Percentiles rank a stretch among this genome's conserved stretches.
Evolutionary conservation across 1,284 basidiomycete species (phyloP).

Genomic region (Apiotrichum laibachii): DNA sequence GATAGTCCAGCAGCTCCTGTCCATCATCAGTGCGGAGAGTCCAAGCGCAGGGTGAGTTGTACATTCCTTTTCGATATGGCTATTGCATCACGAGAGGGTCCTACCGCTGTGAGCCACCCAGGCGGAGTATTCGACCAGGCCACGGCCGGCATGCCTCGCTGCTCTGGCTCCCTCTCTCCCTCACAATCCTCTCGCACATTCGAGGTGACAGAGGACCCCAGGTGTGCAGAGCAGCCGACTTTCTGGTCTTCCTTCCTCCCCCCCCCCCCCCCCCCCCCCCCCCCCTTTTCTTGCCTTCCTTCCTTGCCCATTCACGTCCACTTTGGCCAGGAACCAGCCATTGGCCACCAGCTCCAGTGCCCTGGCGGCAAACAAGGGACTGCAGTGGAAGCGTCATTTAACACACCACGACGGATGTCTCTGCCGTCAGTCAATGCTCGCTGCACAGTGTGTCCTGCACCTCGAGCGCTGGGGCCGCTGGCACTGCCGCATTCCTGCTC

Average conservation of each 20-base stretch:
- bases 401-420: not conserved
- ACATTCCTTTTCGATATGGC: not conserved
- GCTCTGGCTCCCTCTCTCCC: too few species aligned
- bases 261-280: not conserved
- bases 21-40: not conserved
- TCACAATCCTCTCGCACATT: too few species aligned
- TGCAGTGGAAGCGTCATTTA: not conserved
- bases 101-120: not conserved
- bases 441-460: not conserved
- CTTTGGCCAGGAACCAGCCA: not conserved
- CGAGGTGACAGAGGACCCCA: not conserved
- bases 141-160: too few species aligned
- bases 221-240: too few species aligned
- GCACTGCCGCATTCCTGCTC: not conserved
- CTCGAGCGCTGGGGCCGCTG: not conserved
- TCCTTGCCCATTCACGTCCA: not conserved
- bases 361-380: not conserved
- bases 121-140: not conserved
- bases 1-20: too few species aligned
- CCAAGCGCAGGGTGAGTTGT: constrained; percentile 6
- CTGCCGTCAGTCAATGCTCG: not conserved
- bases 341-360: not conserved
- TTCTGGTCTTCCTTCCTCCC: not conserved
- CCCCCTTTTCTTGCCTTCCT: not conserved
- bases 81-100: not conserved